Conservation (phyloP, 352 stramenopile species). For the Albugo candida region DNA sequence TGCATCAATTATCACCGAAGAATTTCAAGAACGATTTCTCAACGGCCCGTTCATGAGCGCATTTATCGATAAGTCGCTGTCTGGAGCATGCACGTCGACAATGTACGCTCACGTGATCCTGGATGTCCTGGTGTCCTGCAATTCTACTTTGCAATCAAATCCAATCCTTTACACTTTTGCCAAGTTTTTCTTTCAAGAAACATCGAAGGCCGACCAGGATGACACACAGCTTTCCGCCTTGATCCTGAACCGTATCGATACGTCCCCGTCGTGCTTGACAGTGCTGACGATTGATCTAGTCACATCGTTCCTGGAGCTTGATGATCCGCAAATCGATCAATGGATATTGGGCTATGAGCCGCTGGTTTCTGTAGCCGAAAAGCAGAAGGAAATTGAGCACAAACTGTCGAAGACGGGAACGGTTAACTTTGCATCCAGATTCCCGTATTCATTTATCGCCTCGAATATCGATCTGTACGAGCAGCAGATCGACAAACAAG, state of each 20-base stretch:
- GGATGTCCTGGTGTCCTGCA: conserved; percentile 53
- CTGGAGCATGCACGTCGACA: conserved; percentile 32
- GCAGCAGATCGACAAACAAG: background rate
- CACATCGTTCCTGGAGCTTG: conserved; percentile 42
- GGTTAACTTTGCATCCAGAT: conserved; percentile 64
- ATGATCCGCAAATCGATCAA: conserved; percentile 36
- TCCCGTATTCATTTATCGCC: conserved; percentile 54
- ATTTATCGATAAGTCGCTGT: conserved; percentile 48
- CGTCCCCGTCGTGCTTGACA: conserved; percentile 49
- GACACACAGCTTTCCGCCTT: too few relatives aligned
- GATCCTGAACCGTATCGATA: conserved; percentile 49
- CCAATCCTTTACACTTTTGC: conserved; percentile 20
- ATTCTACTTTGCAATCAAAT: conserved; percentile 43
- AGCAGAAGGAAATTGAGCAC: conserved; percentile 8
- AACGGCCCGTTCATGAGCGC: conserved; percentile 43
- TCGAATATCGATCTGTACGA: conserved; percentile 53
- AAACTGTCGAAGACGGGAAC: conserved; percentile 16
- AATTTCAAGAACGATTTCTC: conserved; percentile 56
- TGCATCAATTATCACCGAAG: conserved; percentile 46
- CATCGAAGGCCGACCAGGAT: too few relatives aligned
- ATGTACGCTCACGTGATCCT: conserved; percentile 61
- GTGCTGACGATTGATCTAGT: conserved; percentile 72
- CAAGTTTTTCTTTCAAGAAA: too few relatives aligned
- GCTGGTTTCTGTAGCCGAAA: background rate
- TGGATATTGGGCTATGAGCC: conserved; percentile 17